Evolutionary conservation across 805 yeast species (phyloP), one percentile per base, ranked within the genome.

Genomic region (Cyberlindnera galapagoensis): DNA sequence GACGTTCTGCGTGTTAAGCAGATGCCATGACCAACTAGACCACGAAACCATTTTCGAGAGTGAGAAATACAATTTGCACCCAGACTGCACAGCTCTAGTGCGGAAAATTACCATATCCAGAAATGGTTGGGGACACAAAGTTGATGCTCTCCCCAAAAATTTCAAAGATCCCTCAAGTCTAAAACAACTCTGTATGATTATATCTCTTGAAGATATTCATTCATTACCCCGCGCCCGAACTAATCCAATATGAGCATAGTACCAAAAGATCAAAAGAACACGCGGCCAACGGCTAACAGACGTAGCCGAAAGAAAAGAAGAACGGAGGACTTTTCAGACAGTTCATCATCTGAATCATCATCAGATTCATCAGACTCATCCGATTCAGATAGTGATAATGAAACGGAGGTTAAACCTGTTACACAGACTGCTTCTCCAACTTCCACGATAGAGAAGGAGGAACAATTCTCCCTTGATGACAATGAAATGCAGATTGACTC

Each of bases 1-100:
- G 97, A 90, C 97, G 87, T 84, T 84, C 92, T 86, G 95, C 96
- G 96, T 88, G 97, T 88, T 86, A 88, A 85, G 96, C 96, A 87
- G 92, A 84, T 83, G 96, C 95, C 96, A 88, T 88, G 77, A 87
- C 96, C 96, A 67, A 87, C 96, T 87, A 87, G 95, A 87, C 96
- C 96, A 87, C 87, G 80, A 76, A 79, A 78, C 92, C 92, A n/a
- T n/a, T n/a, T n/a, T n/a, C n/a, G n/a, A n/a, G n/a, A n/a, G n/a
- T n/a, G n/a, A n/a, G n/a, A n/a, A n/a, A n/a, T n/a, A n/a, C n/a
- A n/a, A n/a, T n/a, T n/a, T n/a, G n/a, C n/a, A n/a, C n/a, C n/a
- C n/a, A n/a, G n/a, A n/a, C n/a, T n/a, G n/a, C n/a, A n/a, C n/a
- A n/a, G n/a, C n/a, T n/a, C n/a, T n/a, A n/a, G n/a, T n/a, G n/a